A percentile compares a stretch with the other conserved stretches of the same genome.
These are phyloP conservation scores for Scutellaria barbata DNA, from an alignment of 257 asterid species.

Conservation along the genomic window DNA sequence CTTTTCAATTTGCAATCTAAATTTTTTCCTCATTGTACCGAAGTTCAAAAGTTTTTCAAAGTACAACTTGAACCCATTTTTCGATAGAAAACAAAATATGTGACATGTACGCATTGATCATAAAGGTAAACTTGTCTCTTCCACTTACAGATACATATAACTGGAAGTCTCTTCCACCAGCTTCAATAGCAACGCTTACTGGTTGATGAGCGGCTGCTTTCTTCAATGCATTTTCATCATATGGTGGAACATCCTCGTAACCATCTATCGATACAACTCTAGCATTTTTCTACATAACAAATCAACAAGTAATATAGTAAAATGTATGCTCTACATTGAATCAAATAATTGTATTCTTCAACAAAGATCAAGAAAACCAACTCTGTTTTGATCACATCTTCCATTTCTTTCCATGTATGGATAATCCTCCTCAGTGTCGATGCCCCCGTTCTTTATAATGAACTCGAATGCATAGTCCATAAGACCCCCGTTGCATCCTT, in stretches of 20 bases:
- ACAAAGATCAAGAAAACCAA: conserved; percentile 24
- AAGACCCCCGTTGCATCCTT: conserved; percentile 70
- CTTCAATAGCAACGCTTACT: conserved; percentile 70
- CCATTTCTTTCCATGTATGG: conserved; percentile 58
- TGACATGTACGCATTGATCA: too few species aligned
- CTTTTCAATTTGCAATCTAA: too few species aligned
- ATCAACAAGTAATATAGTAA: conserved; percentile 4
- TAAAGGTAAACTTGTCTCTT: too few species aligned
- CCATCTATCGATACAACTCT: conserved; percentile 61
- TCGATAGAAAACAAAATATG: too few species aligned
- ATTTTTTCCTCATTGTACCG: too few species aligned
- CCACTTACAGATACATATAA: conserved; percentile 56
- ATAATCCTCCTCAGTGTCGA: conserved; percentile 59
- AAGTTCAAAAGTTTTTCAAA: too few species aligned
- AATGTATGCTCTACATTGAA: background rate
- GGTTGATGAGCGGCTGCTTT: conserved; percentile 66
- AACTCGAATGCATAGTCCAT: conserved; percentile 70
- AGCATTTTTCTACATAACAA: conserved; percentile 62
- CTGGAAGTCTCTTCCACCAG: conserved; percentile 71
- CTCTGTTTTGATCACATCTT: conserved; percentile 55
- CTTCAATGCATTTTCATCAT: conserved; percentile 53
- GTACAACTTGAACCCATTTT: too few species aligned
- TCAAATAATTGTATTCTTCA: background rate
- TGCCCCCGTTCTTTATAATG: conserved; percentile 65
- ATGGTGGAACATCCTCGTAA: conserved; percentile 59